These are phyloP conservation scores for Fusarium begoniae DNA, from an alignment of 2,329 filamentous ascomycete species.

Conservation along the genomic window DNA sequence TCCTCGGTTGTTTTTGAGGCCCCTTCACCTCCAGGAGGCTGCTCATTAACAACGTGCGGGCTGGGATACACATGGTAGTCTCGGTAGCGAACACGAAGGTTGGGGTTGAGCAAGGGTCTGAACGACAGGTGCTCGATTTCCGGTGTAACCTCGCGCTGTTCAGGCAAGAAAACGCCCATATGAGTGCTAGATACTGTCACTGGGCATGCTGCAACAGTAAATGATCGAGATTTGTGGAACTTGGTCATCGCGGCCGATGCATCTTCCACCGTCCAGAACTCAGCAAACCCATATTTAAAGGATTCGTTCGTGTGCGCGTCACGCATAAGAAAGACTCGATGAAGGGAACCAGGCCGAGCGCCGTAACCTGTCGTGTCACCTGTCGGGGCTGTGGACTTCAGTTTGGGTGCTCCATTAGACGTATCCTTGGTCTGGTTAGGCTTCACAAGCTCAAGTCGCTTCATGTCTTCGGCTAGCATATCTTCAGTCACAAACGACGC, in stretches of 20 bases:
- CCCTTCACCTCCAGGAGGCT: slow-evolving; percentile 53
- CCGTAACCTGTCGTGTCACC: slow-evolving; percentile 69
- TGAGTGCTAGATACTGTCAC: slow-evolving; percentile 81
- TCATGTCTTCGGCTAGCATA: slow-evolving; percentile 75
- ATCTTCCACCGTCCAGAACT: slow-evolving; percentile 81
- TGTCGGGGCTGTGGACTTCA: slow-evolving; percentile 67
- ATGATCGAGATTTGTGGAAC: slow-evolving; percentile 75
- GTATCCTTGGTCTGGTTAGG: slow-evolving; percentile 57
- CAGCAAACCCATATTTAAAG: slow-evolving; percentile 84
- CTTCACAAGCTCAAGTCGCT: slow-evolving; percentile 74
- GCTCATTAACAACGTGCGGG: slow-evolving; percentile 66
- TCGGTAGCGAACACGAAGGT: slow-evolving; percentile 77
- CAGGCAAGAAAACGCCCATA: slow-evolving; percentile 84
- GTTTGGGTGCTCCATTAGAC: slow-evolving; percentile 59
- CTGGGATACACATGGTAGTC: slow-evolving; percentile 77
- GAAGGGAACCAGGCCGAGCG: slow-evolving; percentile 77
- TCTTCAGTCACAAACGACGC: slow-evolving; percentile 77
- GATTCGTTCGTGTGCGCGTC: slow-evolving; percentile 76
- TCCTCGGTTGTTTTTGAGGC: slow-evolving; percentile 34
- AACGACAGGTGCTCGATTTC: slow-evolving; percentile 73
- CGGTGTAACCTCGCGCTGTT: slow-evolving; percentile 65
- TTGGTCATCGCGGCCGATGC: slow-evolving; percentile 78
- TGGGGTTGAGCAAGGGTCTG: slow-evolving; percentile 73
- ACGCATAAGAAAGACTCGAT: slow-evolving; percentile 79
- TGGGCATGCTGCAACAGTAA: slow-evolving; percentile 79